A percentile compares a stretch with the other conserved stretches of the same genome.
phyloP scores from a whole-genome alignment of 1,284 basidiomycete species.

The Pseudozyma flocculosa region DNA sequence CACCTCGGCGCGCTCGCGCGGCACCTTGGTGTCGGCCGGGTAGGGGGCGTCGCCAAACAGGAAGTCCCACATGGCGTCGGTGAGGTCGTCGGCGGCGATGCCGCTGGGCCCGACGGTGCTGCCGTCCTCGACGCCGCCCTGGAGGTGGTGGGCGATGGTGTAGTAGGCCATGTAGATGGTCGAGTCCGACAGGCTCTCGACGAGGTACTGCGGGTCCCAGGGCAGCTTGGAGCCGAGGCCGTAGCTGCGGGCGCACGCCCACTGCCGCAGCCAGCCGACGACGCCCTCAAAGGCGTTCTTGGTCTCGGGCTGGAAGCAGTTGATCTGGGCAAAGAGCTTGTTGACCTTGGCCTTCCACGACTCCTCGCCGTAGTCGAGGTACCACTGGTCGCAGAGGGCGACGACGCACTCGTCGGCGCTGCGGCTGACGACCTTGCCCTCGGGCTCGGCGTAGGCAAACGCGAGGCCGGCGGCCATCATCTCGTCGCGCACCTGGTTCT shows the following conservation, averaged over 20 bases:
- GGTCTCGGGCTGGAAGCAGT: constrained; percentile 85
- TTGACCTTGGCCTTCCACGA: constrained; percentile 83
- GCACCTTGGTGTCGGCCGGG: constrained; percentile 68
- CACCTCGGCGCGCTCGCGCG: constrained; percentile 75
- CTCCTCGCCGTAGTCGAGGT: constrained; percentile 93
- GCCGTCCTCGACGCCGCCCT: constrained; percentile 72
- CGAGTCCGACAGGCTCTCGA: constrained; percentile 94
- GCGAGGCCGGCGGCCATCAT: constrained; percentile 80
- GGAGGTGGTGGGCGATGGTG: constrained; percentile 69
- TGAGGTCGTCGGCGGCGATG: constrained; percentile 86
- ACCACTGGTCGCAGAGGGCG: constrained; percentile 98
- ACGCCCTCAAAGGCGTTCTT: constrained; percentile 88
- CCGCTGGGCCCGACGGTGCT: constrained; percentile 77
- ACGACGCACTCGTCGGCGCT: constrained; percentile 95
- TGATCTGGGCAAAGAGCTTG: constrained; percentile 81
- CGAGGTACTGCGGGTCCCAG: constrained; percentile 94
- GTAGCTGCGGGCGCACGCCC: constrained; percentile 97
- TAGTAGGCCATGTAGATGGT: constrained; percentile 99
- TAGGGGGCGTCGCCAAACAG: constrained; percentile 76
- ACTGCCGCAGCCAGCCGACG: constrained; percentile 93
- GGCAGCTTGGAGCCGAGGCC: constrained; percentile 94
- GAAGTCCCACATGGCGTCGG: constrained; percentile 97
- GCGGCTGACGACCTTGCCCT: constrained; percentile 84
- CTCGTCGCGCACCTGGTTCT: constrained; percentile 79
- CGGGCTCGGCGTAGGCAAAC: constrained; percentile 92